These are phyloP conservation scores for Suillus sp. DNA, from an alignment of 768 basidiomycete genomes.

Conservation along the genomic window DNA sequence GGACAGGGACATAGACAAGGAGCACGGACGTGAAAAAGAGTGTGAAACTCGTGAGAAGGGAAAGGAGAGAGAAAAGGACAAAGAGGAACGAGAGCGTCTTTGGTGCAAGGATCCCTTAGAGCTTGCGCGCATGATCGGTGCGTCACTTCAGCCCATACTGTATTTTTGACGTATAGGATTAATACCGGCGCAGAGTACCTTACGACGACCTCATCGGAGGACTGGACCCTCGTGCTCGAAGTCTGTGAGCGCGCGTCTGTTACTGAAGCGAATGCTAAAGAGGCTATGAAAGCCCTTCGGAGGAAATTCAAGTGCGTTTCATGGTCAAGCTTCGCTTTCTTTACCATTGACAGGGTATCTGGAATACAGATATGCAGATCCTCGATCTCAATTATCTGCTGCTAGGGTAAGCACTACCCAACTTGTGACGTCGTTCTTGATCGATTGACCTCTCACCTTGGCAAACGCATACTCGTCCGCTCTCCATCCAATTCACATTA, in stretches of 20 bases:
- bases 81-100: conserved; percentile 30
- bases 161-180: not conserved
- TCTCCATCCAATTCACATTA: conserved; percentile 3
- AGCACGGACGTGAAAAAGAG: too few relatives aligned
- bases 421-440: conserved; percentile 1
- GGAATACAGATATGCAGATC: conserved; percentile 66
- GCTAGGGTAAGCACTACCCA: conserved; percentile 56
- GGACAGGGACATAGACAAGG: too few relatives aligned
- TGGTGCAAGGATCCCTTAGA: conserved; percentile 47
- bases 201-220: conserved; percentile 76
- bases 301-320: conserved; percentile 77
- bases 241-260: conserved; percentile 82
- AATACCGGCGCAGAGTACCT: conserved; percentile 53
- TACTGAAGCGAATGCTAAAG: conserved; percentile 74
- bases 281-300: conserved; percentile 78
- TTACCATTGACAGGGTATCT: not conserved
- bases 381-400: conserved; percentile 72
- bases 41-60: conserved; percentile 18
- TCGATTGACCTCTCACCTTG: conserved; percentile 7
- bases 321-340: too few relatives aligned
- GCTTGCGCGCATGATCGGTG: conserved; percentile 73
- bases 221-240: conserved; percentile 79
- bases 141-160: conserved; percentile 13
- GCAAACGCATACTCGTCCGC: too few relatives aligned
- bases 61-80: conserved; percentile 39